Conservation (phyloP, 1,139 yeast species). For the Yamadazyma diospyri region DNA sequence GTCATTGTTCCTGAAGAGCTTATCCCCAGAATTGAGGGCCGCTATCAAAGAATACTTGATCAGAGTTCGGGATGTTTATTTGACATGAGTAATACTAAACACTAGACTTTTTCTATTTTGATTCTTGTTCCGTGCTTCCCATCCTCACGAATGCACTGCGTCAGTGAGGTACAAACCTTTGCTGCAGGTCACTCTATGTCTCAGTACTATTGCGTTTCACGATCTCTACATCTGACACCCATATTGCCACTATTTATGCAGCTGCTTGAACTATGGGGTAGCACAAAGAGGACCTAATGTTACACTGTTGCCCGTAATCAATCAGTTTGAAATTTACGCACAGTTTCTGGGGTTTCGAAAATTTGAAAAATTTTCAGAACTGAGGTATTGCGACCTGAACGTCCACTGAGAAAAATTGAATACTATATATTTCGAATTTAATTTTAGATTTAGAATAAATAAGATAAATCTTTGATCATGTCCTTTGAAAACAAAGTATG, state of each 20-base stretch:
- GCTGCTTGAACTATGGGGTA: no score
- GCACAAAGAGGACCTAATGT: conserved; percentile 1
- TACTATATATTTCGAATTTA: conserved; percentile 6
- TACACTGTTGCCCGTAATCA: neutral
- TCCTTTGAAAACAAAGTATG: conserved; percentile 52
- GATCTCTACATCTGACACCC: no score
- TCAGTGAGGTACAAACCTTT: no score
- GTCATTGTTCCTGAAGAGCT: conserved; percentile 62
- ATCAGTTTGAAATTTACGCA: conserved; percentile 11
- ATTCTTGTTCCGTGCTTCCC: no score
- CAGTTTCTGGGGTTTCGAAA: neutral
- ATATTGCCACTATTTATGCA: no score
- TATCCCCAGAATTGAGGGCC: conserved; percentile 65
- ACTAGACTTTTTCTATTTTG: no score
- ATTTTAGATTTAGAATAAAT: neutral
- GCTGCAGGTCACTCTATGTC: no score
- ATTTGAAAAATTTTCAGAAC: conserved; percentile 14
- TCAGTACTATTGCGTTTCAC: no score
- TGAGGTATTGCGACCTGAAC: conserved; percentile 15
- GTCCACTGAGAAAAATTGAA: conserved; percentile 8
- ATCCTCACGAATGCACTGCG: no score
- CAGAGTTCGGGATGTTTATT: conserved; percentile 59
- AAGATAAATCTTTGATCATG: conserved; percentile 21
- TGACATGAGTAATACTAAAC: no score
- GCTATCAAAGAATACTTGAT: conserved; percentile 64